A percentile compares a stretch with the other conserved stretches of the same genome.
These are phyloP conservation scores for Scheffersomyces segobiensis DNA, from an alignment of 1,139 yeast genomes.

Conservation along the genomic window DNA sequence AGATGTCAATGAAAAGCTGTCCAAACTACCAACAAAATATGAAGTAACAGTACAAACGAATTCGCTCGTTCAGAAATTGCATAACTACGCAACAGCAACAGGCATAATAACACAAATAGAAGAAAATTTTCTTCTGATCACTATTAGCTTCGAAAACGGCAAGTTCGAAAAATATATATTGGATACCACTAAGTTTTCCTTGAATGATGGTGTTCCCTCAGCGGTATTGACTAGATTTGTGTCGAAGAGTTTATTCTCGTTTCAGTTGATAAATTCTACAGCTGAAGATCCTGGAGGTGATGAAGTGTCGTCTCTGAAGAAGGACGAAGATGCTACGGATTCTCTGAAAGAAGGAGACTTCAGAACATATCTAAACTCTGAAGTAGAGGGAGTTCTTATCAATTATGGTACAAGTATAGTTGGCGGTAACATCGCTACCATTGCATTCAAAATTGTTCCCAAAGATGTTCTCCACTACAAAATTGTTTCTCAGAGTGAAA, in stretches of 20 bases:
- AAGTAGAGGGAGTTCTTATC: constrained; percentile 29
- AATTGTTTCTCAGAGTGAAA: constrained; percentile 27
- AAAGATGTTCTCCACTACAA: constrained; percentile 31
- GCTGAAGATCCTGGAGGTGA: constrained; percentile 18
- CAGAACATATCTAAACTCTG: constrained; percentile 21
- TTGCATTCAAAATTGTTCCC: constrained; percentile 29
- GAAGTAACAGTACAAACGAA: neutral
- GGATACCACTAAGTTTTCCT: constrained; percentile 4
- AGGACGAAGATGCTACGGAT: neutral
- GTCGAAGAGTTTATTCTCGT: constrained; percentile 23
- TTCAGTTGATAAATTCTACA: constrained; percentile 26
- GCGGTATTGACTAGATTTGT: constrained; percentile 17
- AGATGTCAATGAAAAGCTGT: neutral
- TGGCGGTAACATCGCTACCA: constrained; percentile 22
- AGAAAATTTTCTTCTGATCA: constrained; percentile 2
- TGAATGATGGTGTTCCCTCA: neutral
- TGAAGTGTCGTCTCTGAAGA: neutral
- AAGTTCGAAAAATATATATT: constrained; percentile 20
- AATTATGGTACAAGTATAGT: constrained; percentile 25
- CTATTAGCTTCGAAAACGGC: constrained; percentile 31
- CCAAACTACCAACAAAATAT: neutral
- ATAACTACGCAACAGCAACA: constrained; percentile 3
- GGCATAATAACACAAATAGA: constrained; percentile 1
- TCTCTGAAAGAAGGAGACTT: constrained; percentile 5
- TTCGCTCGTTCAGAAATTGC: constrained; percentile 1